phyloP scores from a whole-genome alignment of 805 yeast genomes.

The Allodekkera sacchari region DNA sequence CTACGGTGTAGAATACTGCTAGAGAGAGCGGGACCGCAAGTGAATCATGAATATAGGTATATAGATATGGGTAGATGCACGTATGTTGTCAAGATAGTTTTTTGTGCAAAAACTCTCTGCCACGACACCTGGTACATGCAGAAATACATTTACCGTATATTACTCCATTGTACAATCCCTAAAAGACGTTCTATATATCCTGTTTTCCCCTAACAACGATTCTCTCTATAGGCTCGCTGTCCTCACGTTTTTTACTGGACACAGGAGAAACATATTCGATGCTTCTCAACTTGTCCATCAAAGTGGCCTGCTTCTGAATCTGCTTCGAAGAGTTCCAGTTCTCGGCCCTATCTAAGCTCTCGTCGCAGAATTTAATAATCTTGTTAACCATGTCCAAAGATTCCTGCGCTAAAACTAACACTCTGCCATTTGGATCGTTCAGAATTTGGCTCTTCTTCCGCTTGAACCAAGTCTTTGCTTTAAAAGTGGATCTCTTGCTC shows the following conservation, averaged over 20 bases:
- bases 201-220: too few species aligned
- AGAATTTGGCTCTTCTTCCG: conserved; percentile 20
- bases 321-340: conserved; percentile 45
- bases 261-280: conserved; percentile 14
- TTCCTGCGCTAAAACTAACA: conserved; percentile 78
- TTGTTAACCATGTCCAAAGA: conserved; percentile 80
- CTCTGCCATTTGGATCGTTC: conserved; percentile 54
- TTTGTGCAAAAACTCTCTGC: too few species aligned
- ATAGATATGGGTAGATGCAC: too few species aligned
- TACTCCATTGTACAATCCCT: too few species aligned
- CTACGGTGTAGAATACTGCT: background rate
- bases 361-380: conserved; percentile 77
- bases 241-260: too few species aligned
- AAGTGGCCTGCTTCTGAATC: conserved; percentile 18
- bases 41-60: too few species aligned
- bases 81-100: too few species aligned
- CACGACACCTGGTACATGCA: too few species aligned
- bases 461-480: conserved; percentile 18
- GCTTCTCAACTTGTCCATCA: conserved; percentile 20
- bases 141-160: too few species aligned
- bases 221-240: too few species aligned
- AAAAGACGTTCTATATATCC: too few species aligned
- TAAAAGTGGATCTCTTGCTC: conserved; percentile 7
- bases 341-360: conserved; percentile 79
- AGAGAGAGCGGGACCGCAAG: conserved; percentile 2